Conservation (phyloP, 805 yeast species). For the Scheffersomyces amazonensis region DNA sequence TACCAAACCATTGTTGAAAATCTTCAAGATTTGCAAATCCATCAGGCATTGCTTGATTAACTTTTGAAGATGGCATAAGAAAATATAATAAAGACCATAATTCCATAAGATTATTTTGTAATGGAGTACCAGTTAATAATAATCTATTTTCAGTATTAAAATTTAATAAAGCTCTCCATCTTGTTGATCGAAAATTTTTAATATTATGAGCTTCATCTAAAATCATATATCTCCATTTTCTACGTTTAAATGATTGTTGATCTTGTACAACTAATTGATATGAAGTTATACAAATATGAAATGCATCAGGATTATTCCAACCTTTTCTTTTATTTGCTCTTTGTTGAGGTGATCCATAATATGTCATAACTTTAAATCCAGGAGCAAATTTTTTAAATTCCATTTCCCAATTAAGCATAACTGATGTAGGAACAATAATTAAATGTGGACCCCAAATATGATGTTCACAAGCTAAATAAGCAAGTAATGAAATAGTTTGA, state of each 20-base stretch:
- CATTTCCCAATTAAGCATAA: conserved; percentile 98
- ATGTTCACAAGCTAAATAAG: conserved; percentile 90
- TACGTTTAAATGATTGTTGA: conserved; percentile 87
- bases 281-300: conserved; percentile 96
- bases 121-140: conserved; percentile 92
- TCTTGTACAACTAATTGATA: conserved; percentile 98
- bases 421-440: conserved; percentile 96
- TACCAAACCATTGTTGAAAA: conserved; percentile 98
- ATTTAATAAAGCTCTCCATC: conserved; percentile 95
- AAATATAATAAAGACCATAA: conserved; percentile 94
- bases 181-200: conserved; percentile 90
- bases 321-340: conserved; percentile 94
- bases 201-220: conserved; percentile 98
- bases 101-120: conserved; percentile 92
- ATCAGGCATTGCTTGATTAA: conserved; percentile 74
- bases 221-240: conserved; percentile 95
- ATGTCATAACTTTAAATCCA: conserved; percentile 91
- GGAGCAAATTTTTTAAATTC: conserved; percentile 98
- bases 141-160: conserved; percentile 89
- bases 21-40: conserved; percentile 96
- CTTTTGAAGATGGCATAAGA: conserved; percentile 87
- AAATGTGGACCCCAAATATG: conserved; percentile 98
- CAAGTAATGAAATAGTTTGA: conserved; percentile 84
- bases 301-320: conserved; percentile 94
- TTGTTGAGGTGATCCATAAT: conserved; percentile 96